phyloP scores from a whole-genome alignment of 257 asterid species.

The Thymus quinquecostatus region DNA sequence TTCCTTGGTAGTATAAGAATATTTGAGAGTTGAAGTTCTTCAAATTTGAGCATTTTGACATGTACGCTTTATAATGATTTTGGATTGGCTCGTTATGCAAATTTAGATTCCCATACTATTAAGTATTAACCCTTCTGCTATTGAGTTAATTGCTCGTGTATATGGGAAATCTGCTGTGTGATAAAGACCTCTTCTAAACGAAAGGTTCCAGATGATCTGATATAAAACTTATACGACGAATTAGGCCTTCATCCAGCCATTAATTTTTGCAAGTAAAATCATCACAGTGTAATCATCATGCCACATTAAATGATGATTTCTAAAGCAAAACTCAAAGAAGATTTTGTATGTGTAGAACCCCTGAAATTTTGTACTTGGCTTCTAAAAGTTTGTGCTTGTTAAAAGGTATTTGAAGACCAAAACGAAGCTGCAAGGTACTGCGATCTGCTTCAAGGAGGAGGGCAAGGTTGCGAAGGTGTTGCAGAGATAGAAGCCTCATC shows the following conservation, averaged over 20 bases:
- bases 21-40: no score
- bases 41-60: background rate
- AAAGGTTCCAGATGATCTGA: background rate
- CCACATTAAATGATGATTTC: background rate
- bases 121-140: background rate
- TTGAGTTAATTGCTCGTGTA: background rate
- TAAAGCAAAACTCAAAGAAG: background rate
- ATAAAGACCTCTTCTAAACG: background rate
- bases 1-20: no score
- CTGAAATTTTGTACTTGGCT: slow-evolving; percentile 1
- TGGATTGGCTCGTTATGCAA: background rate
- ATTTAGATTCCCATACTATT: background rate
- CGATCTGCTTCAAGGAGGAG: slow-evolving; percentile 94
- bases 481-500: slow-evolving; percentile 97
- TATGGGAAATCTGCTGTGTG: slow-evolving; percentile 1
- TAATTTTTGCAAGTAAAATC: background rate
- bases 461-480: slow-evolving; percentile 84
- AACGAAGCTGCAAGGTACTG: slow-evolving; percentile 89
- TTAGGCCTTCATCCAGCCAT: no score
- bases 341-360: background rate
- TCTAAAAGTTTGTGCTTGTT: slow-evolving; percentile 15
- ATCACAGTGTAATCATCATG: background rate
- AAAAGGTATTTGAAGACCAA: slow-evolving; percentile 89
- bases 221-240: background rate
- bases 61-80: background rate